A percentile compares a stretch with the other conserved stretches of the same genome.
These are phyloP conservation scores for Jackrogersella multiformis DNA, from an alignment of 495 filamentous ascomycete species.

Conservation along the genomic window DNA sequence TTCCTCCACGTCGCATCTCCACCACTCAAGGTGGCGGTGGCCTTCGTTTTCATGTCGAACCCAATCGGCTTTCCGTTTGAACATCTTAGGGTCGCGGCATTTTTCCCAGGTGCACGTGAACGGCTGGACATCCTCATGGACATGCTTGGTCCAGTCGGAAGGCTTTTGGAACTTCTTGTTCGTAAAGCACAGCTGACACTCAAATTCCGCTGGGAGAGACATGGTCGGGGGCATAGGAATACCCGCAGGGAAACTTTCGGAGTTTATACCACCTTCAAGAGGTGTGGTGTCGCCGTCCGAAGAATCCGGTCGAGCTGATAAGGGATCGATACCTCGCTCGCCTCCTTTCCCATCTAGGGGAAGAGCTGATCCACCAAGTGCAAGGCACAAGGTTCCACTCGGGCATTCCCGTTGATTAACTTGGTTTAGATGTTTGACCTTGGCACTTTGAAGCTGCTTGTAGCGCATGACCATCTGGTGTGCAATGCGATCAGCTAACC, in stretches of 20 bases:
- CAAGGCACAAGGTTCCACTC: constrained; percentile 69
- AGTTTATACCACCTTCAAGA: constrained; percentile 71
- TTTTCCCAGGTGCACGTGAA: constrained; percentile 92
- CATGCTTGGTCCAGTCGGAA: constrained; percentile 98
- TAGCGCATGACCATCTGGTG: constrained; percentile 82
- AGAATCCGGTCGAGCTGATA: constrained; percentile 59
- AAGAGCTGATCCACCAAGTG: constrained; percentile 65
- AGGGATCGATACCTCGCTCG: constrained; percentile 49
- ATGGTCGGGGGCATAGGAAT: constrained; percentile 84
- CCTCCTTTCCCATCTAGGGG: constrained; percentile 55
- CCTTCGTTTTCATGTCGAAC: constrained; percentile 95
- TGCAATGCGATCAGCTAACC: constrained; percentile 83
- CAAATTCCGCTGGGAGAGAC: constrained; percentile 86
- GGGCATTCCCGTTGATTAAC: constrained; percentile 65
- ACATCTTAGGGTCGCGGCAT: constrained; percentile 90
- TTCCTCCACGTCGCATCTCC: constrained; percentile 83
- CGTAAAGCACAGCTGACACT: constrained; percentile 90
- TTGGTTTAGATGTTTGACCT: constrained; percentile 73
- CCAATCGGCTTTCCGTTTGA: constrained; percentile 98
- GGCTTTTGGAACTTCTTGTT: constrained; percentile 93
- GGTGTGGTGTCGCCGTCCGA: constrained; percentile 71
- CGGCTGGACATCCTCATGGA: constrained; percentile 94
- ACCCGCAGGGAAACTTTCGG: constrained; percentile 76
- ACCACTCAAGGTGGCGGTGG: constrained; percentile 92
- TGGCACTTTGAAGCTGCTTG: constrained; percentile 76